These are phyloP conservation scores for Chenopodium formosanum DNA, from an alignment of 148 eudicot species.

Conservation along the genomic window DNA sequence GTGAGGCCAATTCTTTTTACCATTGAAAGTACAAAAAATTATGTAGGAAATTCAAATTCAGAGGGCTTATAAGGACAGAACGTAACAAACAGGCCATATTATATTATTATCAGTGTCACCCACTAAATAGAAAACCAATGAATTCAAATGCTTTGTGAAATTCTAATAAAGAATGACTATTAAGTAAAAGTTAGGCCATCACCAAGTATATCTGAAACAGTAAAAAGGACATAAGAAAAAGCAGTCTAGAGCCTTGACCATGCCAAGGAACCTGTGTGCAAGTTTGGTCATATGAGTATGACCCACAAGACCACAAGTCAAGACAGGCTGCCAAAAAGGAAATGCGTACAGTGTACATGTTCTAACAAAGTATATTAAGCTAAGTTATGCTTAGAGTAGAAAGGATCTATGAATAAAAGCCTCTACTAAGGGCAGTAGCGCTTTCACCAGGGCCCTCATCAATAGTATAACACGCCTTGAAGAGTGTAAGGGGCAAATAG, in stretches of 20 bases:
- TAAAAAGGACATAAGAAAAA: neutral
- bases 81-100: neutral
- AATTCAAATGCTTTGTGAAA: neutral
- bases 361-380: neutral
- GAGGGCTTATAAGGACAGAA: neutral
- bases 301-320: neutral
- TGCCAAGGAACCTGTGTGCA: neutral
- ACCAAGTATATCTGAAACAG: neutral
- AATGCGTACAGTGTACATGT: neutral
- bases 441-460: neutral
- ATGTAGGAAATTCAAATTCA: neutral
- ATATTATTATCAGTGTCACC: neutral
- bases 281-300: neutral
- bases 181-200: neutral
- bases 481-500: neutral
- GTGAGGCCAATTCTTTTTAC: neutral
- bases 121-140: neutral
- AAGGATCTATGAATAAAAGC: neutral
- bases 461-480: neutral
- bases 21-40: neutral
- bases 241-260: neutral
- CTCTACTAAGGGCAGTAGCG: neutral
- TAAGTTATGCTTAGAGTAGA: neutral
- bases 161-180: neutral
- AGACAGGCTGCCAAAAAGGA: neutral